These are phyloP conservation scores for Persicaria maculosa DNA, from an alignment of 148 eudicot genomes.

Conservation along the genomic window DNA sequence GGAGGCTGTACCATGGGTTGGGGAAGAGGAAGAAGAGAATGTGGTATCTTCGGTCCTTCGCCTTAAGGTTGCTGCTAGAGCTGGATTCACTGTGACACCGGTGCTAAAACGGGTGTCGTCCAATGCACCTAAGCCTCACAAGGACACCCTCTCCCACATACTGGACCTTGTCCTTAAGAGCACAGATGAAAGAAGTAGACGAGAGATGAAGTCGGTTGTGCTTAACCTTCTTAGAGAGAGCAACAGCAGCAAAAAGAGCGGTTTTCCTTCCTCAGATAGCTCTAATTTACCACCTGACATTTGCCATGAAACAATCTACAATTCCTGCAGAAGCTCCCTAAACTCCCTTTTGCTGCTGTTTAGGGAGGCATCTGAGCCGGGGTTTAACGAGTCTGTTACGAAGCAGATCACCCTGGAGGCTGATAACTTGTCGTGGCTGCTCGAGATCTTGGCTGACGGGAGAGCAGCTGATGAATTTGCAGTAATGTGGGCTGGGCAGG, in stretches of 20 bases:
- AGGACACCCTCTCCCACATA: slow-evolving; percentile 70
- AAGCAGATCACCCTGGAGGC: slow-evolving; percentile 69
- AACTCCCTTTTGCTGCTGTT: slow-evolving; percentile 40
- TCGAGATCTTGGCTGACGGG: slow-evolving; percentile 76
- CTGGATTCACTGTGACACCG: slow-evolving; percentile 38
- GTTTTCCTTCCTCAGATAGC: background rate
- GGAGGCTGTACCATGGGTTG: slow-evolving; percentile 98
- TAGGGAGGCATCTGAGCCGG: slow-evolving; percentile 46
- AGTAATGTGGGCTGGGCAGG: slow-evolving; percentile 62
- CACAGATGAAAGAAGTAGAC: slow-evolving; percentile 74
- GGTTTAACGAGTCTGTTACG: slow-evolving; percentile 39
- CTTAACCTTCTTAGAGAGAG: slow-evolving; percentile 79
- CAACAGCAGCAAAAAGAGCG: slow-evolving; percentile 27
- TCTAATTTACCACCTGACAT: slow-evolving; percentile 30
- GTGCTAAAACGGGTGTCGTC: slow-evolving; percentile 74
- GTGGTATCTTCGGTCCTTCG: slow-evolving; percentile 69
- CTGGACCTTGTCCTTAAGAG: slow-evolving; percentile 79
- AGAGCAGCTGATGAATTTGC: slow-evolving; percentile 79
- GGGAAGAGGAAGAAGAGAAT: slow-evolving; percentile 92
- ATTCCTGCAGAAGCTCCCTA: slow-evolving; percentile 54
- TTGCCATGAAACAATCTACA: slow-evolving; percentile 56
- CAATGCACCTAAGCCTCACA: slow-evolving; percentile 40
- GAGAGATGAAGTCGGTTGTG: slow-evolving; percentile 83
- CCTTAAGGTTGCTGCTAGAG: slow-evolving; percentile 55
- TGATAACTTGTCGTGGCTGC: slow-evolving; percentile 79